Evolutionary conservation across 768 basidiomycete genomes (phyloP), one percentile per base, ranked within the genome.

Genomic region (Coprinopsis cinerea): DNA sequence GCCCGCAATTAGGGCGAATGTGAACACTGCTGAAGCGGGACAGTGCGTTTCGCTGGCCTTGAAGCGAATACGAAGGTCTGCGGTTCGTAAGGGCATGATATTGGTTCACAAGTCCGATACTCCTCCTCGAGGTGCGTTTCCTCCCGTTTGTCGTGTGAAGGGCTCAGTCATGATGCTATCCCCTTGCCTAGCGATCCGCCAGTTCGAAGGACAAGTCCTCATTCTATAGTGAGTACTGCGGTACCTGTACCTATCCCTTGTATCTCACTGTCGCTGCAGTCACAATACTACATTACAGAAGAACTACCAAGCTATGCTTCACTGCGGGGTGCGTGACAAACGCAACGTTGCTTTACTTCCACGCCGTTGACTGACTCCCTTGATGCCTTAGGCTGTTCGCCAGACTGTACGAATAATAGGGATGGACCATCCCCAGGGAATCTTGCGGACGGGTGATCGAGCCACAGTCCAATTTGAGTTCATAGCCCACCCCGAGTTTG

Each of bases 391-490:
- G 88, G 90, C 91, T 54, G 75, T 93, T 30, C 83, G 90, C 25
- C 93, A 96, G 70, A 96, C 93, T 1, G 93, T 95, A 17, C 78
- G 86, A 47, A 93, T 96, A 55, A 65, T 92, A n/a, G 81, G 74
- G 35, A 90, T 93, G 77, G 93, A 98, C 61, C 85, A 92, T 55
- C 88, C 91, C 5, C 85, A 89, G 60, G 87, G 86, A 11, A 73
- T 95, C 30, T 72, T 99, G 24, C 83, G 95, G 17, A 99, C 95
- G 0, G 96, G 96, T 3, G 96, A 99, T 61, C 80, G 93, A 26
- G 91, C 92, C 2, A 92, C 85, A 2, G 92, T 97, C n/a, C 78
- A 80, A 27, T 97, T 98, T 58, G 91, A 97, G 68, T 95, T 97
- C 61, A 89, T 95, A 48, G 85, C 88, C 13, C 85, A 88, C 47